A percentile compares a stretch with the other conserved stretches of the same genome.
Conservation (phyloP, 768 basidiomycete genomes). For the Leucocoprinus birnbaumii region DNA sequence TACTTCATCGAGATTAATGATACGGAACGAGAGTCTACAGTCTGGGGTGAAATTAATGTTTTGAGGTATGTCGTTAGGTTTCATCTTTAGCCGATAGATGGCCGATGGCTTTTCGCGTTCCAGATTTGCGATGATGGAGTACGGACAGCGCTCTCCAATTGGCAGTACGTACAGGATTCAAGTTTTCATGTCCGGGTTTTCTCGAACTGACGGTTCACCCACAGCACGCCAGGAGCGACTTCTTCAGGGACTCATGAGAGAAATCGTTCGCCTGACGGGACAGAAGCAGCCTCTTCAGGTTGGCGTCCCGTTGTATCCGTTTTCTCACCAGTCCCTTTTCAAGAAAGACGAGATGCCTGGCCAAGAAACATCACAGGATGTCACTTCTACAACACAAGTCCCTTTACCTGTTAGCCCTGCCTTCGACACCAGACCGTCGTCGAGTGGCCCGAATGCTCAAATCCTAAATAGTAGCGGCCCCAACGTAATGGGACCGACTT, state of each 20-base stretch:
- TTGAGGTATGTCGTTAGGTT: slow-evolving; percentile 48
- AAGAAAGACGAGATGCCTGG: slow-evolving; percentile 36
- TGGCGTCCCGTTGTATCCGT: slow-evolving; percentile 77
- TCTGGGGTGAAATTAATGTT: slow-evolving; percentile 88
- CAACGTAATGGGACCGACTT: not conserved
- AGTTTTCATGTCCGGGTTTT: not conserved
- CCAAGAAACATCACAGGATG: slow-evolving; percentile 6
- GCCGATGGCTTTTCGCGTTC: slow-evolving; percentile 9
- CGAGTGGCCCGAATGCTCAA: slow-evolving; percentile 14
- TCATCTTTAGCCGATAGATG: not conserved
- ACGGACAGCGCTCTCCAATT: slow-evolving; percentile 76
- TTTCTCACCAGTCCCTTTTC: slow-evolving; percentile 68
- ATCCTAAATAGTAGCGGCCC: not conserved
- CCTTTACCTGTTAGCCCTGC: slow-evolving; percentile 37
- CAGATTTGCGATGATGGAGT: slow-evolving; percentile 83
- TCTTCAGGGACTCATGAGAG: slow-evolving; percentile 80
- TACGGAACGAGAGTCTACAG: slow-evolving; percentile 65
- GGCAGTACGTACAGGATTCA: slow-evolving; percentile 54
- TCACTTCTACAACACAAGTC: slow-evolving; percentile 20
- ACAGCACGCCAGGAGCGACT: slow-evolving; percentile 80
- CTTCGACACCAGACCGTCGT: slow-evolving; percentile 27
- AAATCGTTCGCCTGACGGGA: slow-evolving; percentile 79
- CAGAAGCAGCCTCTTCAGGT: slow-evolving; percentile 80
- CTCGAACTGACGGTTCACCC: not conserved
- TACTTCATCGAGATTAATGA: slow-evolving; percentile 84